A percentile compares a stretch with the other conserved stretches of the same genome.
Conservation (phyloP, 2,329 filamentous ascomycete genomes). For the Clarireedia hainanense region DNA sequence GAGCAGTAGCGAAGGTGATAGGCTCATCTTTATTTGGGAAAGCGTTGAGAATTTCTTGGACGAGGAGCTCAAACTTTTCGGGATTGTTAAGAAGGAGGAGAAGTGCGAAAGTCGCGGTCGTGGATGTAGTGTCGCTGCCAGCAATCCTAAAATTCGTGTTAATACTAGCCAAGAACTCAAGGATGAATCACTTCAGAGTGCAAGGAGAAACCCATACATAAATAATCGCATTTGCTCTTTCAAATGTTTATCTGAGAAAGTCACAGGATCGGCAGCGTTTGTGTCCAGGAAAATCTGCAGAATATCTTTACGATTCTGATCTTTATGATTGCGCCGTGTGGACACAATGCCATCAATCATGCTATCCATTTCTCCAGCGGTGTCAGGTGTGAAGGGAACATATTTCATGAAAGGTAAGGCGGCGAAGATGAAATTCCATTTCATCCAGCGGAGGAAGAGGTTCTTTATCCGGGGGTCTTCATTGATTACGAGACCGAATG, state of each 20-base stretch:
- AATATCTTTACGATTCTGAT: slow-evolving; percentile 10
- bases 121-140: background rate
- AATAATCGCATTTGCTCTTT: slow-evolving; percentile 18
- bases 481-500: slow-evolving; percentile 14
- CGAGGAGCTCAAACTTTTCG: background rate
- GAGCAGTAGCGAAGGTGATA: slow-evolving; percentile 15
- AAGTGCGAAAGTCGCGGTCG: background rate
- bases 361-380: slow-evolving; percentile 1
- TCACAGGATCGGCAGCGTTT: slow-evolving; percentile 11
- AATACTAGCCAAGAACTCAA: background rate
- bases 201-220: background rate
- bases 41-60: slow-evolving; percentile 29
- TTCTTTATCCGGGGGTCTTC: slow-evolving; percentile 13
- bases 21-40: slow-evolving; percentile 11
- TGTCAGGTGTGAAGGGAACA: slow-evolving; percentile 10
- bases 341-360: slow-evolving; percentile 13
- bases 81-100: slow-evolving; percentile 4
- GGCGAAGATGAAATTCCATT: slow-evolving; percentile 4
- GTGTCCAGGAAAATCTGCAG: slow-evolving; percentile 17
- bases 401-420: slow-evolving; percentile 7
- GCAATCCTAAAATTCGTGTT: background rate
- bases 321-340: slow-evolving; percentile 9
- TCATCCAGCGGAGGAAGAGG: slow-evolving; percentile 11
- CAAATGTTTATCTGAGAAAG: slow-evolving; percentile 14
- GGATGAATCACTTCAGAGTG: background rate